phyloP scores from a whole-genome alignment of 164 flowering plant genomes.

The Vitis riparia region DNA sequence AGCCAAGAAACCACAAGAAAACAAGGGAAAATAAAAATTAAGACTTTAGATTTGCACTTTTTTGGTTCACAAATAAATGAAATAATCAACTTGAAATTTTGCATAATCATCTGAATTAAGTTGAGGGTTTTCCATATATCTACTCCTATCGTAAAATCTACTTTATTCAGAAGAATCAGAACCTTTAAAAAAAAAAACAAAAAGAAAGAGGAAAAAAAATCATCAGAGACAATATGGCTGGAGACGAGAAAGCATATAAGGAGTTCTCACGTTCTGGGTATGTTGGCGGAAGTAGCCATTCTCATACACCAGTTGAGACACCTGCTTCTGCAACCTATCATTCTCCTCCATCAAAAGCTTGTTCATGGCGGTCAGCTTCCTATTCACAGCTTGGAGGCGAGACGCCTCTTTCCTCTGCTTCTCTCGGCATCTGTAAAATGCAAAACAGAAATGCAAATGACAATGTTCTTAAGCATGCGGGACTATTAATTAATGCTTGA shows the following conservation, averaged over 20 bases:
- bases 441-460: neutral
- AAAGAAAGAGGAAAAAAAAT: constrained; percentile 3
- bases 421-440: constrained; percentile 81
- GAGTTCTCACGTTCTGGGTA: constrained; percentile 59
- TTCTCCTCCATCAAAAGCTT: constrained; percentile 96
- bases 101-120: no score
- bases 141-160: no score
- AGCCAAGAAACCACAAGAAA: no score
- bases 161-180: no score
- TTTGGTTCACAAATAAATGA: no score
- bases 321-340: constrained; percentile 94
- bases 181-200: neutral
- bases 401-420: constrained; percentile 94
- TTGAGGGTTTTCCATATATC: no score
- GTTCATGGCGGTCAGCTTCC: constrained; percentile 93
- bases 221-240: neutral
- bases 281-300: constrained; percentile 89
- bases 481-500: no score
- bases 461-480: neutral
- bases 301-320: constrained; percentile 87
- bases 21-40: no score
- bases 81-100: no score
- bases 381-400: constrained; percentile 82
- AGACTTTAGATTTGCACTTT: no score
- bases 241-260: neutral